These are phyloP conservation scores for Gossypium armourianum DNA, from an alignment of 441 rosid genomes.

Conservation along the genomic window DNA sequence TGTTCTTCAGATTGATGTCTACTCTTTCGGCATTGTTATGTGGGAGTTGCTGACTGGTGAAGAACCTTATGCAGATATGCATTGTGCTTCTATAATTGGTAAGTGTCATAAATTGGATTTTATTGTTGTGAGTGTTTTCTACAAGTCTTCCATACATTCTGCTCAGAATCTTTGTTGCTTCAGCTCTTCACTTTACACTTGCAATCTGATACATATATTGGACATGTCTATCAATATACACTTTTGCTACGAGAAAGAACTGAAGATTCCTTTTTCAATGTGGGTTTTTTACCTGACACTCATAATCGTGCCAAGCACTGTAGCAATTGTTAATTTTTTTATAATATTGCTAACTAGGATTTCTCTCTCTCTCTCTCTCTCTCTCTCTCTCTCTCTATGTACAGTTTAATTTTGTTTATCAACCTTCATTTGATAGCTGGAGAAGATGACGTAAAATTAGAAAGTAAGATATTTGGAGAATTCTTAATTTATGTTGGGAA, in stretches of 20 bases:
- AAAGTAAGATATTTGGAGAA: neutral
- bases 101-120: slow-evolving; percentile 18
- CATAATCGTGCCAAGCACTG: neutral
- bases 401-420: neutral
- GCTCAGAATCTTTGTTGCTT: neutral
- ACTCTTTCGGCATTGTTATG: slow-evolving; percentile 95
- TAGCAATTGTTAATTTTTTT: neutral
- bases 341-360: neutral
- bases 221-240: neutral
- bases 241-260: neutral
- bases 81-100: slow-evolving; percentile 93
- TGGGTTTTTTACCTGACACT: neutral
- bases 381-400: neutral
- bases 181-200: neutral
- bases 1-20: slow-evolving; percentile 71
- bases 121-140: neutral
- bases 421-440: neutral
- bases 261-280: neutral
- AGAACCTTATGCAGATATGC: slow-evolving; percentile 89
- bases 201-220: neutral
- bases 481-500: neutral
- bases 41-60: slow-evolving; percentile 96
- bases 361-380: neutral
- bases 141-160: neutral
- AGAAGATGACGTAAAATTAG: neutral